Conservation (phyloP, 805 yeast species). For the Ogataea henricii region DNA sequence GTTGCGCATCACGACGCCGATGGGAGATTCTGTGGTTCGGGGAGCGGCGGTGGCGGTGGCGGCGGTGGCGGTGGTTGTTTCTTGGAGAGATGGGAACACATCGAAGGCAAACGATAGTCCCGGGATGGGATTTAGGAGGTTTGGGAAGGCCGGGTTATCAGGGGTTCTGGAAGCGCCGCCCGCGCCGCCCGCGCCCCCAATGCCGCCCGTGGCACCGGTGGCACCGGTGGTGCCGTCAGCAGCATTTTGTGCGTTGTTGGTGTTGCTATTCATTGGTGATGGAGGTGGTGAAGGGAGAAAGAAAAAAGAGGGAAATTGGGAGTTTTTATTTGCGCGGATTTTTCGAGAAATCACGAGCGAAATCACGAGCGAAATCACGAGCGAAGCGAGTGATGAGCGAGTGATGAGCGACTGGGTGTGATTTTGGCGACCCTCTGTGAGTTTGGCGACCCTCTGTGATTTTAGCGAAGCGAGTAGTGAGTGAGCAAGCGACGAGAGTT, state of each 20-base stretch:
- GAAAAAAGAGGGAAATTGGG: too few species aligned
- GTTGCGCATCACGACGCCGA: slow-evolving; percentile 24
- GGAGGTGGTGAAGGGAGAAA: background rate
- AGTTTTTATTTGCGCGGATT: too few species aligned
- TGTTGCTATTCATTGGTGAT: background rate
- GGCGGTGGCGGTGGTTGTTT: background rate
- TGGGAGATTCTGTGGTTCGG: slow-evolving; percentile 16
- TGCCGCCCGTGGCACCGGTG: background rate
- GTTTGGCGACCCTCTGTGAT: too few species aligned
- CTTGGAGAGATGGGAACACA: slow-evolving; percentile 10
- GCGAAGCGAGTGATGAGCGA: background rate
- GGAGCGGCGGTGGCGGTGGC: slow-evolving; percentile 1
- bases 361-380: too few species aligned
- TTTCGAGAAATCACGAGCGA: too few species aligned
- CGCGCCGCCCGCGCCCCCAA: background rate
- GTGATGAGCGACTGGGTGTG: too few species aligned
- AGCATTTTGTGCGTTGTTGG: background rate
- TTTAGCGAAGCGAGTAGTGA: too few species aligned
- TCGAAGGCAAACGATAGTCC: slow-evolving; percentile 23
- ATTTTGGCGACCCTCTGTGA: too few species aligned
- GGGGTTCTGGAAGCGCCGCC: background rate
- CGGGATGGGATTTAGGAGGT: slow-evolving; percentile 11
- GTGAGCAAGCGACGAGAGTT: too few species aligned
- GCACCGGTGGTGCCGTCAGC: background rate
- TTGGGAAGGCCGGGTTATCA: slow-evolving; percentile 2